Conservation (phyloP, 1,284 basidiomycete genomes). For the Erythrobasidium hasegawianum region DNA sequence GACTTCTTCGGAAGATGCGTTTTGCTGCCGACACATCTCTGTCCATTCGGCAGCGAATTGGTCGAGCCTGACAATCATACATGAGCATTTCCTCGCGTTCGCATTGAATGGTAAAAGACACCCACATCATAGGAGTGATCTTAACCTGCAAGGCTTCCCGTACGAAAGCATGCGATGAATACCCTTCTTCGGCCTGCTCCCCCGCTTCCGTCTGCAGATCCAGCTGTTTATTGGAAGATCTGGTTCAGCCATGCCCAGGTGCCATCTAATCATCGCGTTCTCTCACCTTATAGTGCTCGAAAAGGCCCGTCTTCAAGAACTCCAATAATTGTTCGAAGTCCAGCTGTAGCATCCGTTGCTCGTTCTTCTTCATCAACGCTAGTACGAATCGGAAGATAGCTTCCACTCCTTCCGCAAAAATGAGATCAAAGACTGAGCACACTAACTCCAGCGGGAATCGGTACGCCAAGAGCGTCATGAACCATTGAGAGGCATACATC, state of each 20-base stretch:
- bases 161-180: constrained; percentile 75
- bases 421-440: constrained; percentile 89
- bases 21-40: constrained; percentile 32
- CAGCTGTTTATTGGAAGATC: neutral
- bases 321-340: constrained; percentile 84
- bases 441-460: constrained; percentile 92
- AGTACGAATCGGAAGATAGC: constrained; percentile 94
- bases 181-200: constrained; percentile 49
- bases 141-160: constrained; percentile 73
- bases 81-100: too few species aligned
- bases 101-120: neutral
- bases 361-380: constrained; percentile 80
- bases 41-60: constrained; percentile 37
- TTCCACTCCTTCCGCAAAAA: constrained; percentile 93
- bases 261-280: too few species aligned
- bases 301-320: constrained; percentile 73
- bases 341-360: constrained; percentile 67
- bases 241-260: neutral
- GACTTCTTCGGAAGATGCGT: constrained; percentile 67
- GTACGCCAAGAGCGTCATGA: constrained; percentile 72
- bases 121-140: constrained; percentile 54
- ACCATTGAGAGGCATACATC: constrained; percentile 97
- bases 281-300: constrained; percentile 67
- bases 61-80: constrained; percentile 34
- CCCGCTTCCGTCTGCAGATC: constrained; percentile 7